phyloP scores from a whole-genome alignment of 805 yeast genomes.

The Nakazawaea laoshanensis region DNA sequence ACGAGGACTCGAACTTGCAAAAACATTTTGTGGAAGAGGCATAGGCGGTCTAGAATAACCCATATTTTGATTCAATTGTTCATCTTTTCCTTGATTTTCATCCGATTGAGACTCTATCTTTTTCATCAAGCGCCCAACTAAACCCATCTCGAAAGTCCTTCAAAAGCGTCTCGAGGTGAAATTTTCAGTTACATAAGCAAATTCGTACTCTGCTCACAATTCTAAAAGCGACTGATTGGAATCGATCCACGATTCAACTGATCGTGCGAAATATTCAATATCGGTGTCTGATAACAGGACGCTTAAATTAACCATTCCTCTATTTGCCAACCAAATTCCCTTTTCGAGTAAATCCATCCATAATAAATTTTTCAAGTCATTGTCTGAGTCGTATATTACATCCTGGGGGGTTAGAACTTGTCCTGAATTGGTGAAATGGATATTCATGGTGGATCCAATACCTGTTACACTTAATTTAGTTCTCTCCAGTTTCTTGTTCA shows the following conservation, averaged over 20 bases:
- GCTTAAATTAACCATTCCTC: conserved; percentile 12
- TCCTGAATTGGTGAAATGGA: conserved; percentile 6
- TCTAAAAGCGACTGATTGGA: no score
- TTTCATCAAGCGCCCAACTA: no score
- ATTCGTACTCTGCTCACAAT: no score
- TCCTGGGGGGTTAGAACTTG: not conserved
- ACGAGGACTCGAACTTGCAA: not conserved
- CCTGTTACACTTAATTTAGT: conserved; percentile 11
- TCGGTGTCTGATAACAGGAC: conserved; percentile 9
- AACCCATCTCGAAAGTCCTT: no score
- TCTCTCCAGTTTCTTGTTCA: conserved; percentile 4
- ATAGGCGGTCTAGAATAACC: conserved; percentile 5
- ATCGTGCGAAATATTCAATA: conserved; percentile 4
- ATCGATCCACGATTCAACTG: conserved; percentile 8
- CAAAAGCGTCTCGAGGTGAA: no score
- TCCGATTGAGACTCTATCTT: no score
- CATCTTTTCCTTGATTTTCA: no score
- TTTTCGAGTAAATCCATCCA: conserved; percentile 12
- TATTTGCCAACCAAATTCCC: conserved; percentile 12
- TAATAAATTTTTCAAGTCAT: conserved; percentile 9
- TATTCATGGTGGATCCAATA: conserved; percentile 9
- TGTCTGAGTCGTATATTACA: not conserved
- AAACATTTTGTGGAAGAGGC: conserved; percentile 3
- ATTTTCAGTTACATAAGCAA: no score
- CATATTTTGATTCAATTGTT: no score